Evolutionary conservation across 2,329 filamentous ascomycete genomes (phyloP), one percentile per base, ranked within the genome.

Genomic region (Clonostachys byssicola): DNA sequence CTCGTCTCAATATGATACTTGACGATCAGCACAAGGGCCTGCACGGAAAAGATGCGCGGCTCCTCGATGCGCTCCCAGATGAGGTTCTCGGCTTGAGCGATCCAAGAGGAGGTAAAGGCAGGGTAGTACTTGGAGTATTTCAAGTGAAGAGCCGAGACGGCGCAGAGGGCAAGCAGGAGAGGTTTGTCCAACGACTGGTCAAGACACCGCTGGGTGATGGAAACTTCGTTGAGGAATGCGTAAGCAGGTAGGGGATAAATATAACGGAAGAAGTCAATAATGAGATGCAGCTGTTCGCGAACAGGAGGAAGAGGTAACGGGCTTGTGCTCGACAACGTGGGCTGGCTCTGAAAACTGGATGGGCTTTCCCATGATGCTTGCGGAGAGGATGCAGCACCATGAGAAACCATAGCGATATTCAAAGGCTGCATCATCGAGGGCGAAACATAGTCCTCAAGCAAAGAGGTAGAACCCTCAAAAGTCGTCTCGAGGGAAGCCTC

Each of bases 171-270:
- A 72, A 61, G 12, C 17, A 49, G 20, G 5, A 78, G 60, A 2
- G 72, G 61, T 8, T 68, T 65, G 52, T 77, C 72, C 50, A 77
- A 67, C 42, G 68, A 68, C 12, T 71, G 72, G 5, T 71, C 67
- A 47, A 74, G 69, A 54, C 74, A 76, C 1, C 72, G 62, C 50
- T 76, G 71, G 67, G 75, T 75, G 16, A 76, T 66, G 1, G 74
- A 75, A 5, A 72, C 70, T 8, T 72, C 71, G 51, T 75, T 72
- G 17, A 77, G 60, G 42, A 77, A 77, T 3, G 48, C 43, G 40
- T 49, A 52, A 1, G 35, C 18, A 6, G 56, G 53, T 10, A 57
- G 42, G 9, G 56, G 50, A n/a, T 60, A 54, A 13, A 59, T 36
- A 34, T 52, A 45, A 3, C 51, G 48, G 47, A 60, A 60, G 50